phyloP scores from a whole-genome alignment of 768 basidiomycete genomes.

The Amanita pallidorosea region DNA sequence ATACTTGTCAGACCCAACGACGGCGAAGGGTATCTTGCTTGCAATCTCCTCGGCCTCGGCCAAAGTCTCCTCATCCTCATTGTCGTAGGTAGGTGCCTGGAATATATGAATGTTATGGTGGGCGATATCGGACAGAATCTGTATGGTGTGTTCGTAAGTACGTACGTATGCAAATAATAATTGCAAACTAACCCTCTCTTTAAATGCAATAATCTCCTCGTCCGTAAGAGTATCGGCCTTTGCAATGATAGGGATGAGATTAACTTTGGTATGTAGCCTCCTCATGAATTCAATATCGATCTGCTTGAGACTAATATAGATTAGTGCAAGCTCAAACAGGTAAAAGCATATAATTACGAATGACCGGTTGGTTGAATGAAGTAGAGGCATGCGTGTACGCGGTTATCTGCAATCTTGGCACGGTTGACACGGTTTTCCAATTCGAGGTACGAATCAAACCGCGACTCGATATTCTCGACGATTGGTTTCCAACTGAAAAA shows the following conservation, averaged over 20 bases:
- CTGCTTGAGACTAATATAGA: slow-evolving; percentile 68
- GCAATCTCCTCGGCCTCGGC: slow-evolving; percentile 97
- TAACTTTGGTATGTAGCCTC: slow-evolving; percentile 92
- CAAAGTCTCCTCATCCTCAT: slow-evolving; percentile 97
- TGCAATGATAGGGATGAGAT: slow-evolving; percentile 96
- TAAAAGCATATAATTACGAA: slow-evolving; percentile 49
- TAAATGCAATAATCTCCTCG: slow-evolving; percentile 89
- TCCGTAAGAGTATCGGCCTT: slow-evolving; percentile 98
- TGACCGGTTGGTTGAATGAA: slow-evolving; percentile 99
- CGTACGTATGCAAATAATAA: slow-evolving; percentile 3
- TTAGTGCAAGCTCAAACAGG: slow-evolving; percentile 1
- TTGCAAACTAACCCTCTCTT: slow-evolving; percentile 59
- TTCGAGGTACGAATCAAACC: slow-evolving; percentile 95
- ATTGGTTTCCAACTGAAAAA: slow-evolving; percentile 89
- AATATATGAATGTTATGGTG: slow-evolving; percentile 97
- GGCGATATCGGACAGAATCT: slow-evolving; percentile 90
- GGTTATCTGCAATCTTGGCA: slow-evolving; percentile 88
- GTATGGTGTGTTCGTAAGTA: slow-evolving; percentile 2
- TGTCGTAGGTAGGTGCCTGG: slow-evolving; percentile 95
- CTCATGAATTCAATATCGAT: slow-evolving; percentile 99
- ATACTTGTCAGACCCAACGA: slow-evolving; percentile 86
- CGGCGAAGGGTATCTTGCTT: slow-evolving; percentile 96
- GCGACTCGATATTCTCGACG: slow-evolving; percentile 94
- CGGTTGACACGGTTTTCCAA: slow-evolving; percentile 99
- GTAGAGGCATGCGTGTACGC: slow-evolving; percentile 97